phyloP scores from a whole-genome alignment of 2,329 filamentous ascomycete genomes.

The Ascosphaera apis region DNA sequence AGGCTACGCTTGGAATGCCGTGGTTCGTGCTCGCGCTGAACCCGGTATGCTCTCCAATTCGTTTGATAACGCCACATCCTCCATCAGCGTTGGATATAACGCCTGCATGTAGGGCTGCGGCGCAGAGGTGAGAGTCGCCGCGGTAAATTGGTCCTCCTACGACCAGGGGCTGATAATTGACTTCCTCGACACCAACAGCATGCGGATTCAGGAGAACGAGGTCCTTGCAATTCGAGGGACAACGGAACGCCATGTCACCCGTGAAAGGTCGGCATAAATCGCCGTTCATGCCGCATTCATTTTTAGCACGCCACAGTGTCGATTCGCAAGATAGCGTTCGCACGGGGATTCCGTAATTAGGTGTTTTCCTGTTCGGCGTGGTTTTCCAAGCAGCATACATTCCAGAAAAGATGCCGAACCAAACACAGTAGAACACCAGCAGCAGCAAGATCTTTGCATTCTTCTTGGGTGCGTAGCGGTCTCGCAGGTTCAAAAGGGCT shows the following conservation, averaged over 20 bases:
- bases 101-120: conserved; percentile 35
- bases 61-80: conserved; percentile 32
- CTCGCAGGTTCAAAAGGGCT: too few species aligned
- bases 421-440: too few species aligned
- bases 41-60: conserved; percentile 26
- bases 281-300: conserved; percentile 32
- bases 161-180: conserved; percentile 31
- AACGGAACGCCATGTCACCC: conserved; percentile 36
- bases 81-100: conserved; percentile 30
- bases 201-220: conserved; percentile 31
- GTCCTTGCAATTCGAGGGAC: conserved; percentile 32
- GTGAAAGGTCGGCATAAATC: conserved; percentile 33
- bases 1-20: conserved; percentile 29
- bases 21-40: conserved; percentile 25
- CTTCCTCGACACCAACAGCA: conserved; percentile 30
- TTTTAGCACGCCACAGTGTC: too few species aligned
- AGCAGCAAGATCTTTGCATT: too few species aligned
- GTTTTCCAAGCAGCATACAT: too few species aligned
- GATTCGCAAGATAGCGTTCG: too few species aligned
- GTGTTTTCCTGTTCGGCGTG: too few species aligned
- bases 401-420: too few species aligned
- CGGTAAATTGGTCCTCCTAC: conserved; percentile 35
- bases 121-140: conserved; percentile 38
- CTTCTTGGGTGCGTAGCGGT: too few species aligned
- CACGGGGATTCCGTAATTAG: too few species aligned